These are phyloP conservation scores for Trichoderma arundinaceum DNA, from an alignment of 2,329 filamentous ascomycete genomes.

Conservation along the genomic window DNA sequence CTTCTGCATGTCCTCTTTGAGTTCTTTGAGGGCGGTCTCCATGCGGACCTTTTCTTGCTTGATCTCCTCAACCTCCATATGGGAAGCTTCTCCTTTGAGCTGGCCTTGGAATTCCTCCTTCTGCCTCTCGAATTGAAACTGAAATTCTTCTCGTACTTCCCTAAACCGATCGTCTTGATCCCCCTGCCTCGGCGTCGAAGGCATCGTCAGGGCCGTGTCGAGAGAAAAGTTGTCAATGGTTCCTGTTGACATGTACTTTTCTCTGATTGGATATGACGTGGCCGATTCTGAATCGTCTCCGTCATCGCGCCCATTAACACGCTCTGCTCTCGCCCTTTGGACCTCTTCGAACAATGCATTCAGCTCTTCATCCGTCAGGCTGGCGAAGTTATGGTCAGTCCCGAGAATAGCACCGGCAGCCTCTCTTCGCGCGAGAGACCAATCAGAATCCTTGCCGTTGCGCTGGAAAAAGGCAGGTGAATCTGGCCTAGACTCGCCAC, in stretches of 20 bases:
- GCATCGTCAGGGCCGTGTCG: constrained; percentile 92
- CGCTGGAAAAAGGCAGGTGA: constrained; percentile 74
- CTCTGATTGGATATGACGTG: constrained; percentile 83
- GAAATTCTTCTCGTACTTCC: constrained; percentile 80
- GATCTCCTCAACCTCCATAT: constrained; percentile 82
- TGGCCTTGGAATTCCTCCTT: constrained; percentile 83
- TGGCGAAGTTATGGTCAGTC: constrained; percentile 87
- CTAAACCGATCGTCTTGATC: constrained; percentile 78
- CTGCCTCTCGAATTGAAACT: constrained; percentile 79
- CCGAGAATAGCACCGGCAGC: constrained; percentile 91
- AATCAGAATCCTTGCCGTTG: constrained; percentile 82
- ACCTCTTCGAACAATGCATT: constrained; percentile 94
- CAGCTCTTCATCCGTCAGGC: constrained; percentile 89
- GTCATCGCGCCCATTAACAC: constrained; percentile 71
- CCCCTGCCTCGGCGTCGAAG: constrained; percentile 82
- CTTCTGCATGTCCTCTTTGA: constrained; percentile 88
- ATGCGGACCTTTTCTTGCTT: constrained; percentile 82
- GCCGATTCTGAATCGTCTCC: constrained; percentile 91
- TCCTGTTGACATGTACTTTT: constrained; percentile 94
- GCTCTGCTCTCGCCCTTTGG: constrained; percentile 80
- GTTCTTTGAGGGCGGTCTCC: constrained; percentile 77
- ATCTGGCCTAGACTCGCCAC: constrained; percentile 76
- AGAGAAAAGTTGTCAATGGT: constrained; percentile 96
- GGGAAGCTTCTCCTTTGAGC: constrained; percentile 73
- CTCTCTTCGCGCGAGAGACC: constrained; percentile 91